Evolutionary conservation across 345 rosid species (phyloP).

Genomic region (Excoecaria agallocha): DNA sequence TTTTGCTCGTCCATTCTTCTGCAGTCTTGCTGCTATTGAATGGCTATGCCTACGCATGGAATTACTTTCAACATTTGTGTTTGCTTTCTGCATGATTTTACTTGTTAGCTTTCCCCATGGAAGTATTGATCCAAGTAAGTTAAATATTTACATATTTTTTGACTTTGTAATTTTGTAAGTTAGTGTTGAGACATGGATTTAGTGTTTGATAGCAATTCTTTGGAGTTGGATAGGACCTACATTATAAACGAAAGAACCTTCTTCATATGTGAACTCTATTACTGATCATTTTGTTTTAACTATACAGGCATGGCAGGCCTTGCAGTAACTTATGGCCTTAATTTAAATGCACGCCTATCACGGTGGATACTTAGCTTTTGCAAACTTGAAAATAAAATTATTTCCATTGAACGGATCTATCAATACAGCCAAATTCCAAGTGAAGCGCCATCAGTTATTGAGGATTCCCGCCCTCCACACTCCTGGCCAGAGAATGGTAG

Average conservation of each 20-base stretch:
- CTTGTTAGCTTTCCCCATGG: constrained; percentile 97
- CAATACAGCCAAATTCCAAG: constrained; percentile 86
- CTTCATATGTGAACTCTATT: constrained; percentile 7
- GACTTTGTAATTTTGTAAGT: not conserved
- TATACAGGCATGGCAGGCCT: constrained; percentile 97
- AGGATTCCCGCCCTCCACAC: constrained; percentile 61
- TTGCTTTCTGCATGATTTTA: constrained; percentile 97
- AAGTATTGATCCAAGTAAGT: constrained; percentile 96
- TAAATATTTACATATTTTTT: not conserved
- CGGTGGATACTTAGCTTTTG: constrained; percentile 99
- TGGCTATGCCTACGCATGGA: constrained; percentile 99
- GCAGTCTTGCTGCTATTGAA: constrained; percentile 95
- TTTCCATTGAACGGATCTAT: constrained; percentile 93
- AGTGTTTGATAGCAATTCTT: not conserved
- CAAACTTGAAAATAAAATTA: constrained; percentile 97
- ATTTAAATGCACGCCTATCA: constrained; percentile 91
- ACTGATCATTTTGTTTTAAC: constrained; percentile 21
- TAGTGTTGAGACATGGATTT: not conserved
- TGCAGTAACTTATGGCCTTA: constrained; percentile 98
- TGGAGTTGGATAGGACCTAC: not conserved
- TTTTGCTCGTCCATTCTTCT: constrained; percentile 96
- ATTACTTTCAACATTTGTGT: constrained; percentile 87
- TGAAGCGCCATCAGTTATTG: constrained; percentile 72
- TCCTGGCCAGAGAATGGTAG: constrained; percentile 91
- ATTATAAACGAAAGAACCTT: not conserved